Evolutionary conservation across 768 basidiomycete genomes (phyloP).

Genomic region (Kwoniella sp.): DNA sequence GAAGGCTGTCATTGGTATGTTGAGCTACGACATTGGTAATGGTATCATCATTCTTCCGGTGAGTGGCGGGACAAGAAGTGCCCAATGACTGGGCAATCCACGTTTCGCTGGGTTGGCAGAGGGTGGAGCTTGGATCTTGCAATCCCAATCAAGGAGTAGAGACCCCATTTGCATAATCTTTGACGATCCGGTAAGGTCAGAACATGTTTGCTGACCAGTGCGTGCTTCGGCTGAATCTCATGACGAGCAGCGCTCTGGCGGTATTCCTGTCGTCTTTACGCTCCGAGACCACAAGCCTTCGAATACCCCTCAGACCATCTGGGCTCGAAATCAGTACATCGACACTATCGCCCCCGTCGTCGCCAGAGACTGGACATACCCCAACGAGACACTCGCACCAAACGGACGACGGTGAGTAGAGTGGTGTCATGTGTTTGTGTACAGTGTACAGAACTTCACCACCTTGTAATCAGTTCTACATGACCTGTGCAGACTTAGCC

Average conservation of each 20-base stretch:
- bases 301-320: neutral
- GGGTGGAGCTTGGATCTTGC: no score
- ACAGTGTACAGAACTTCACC: no score
- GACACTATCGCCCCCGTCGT: neutral
- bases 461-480: no score
- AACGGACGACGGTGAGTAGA: neutral
- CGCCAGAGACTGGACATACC: slow-evolving; percentile 1
- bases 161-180: no score
- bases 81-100: no score
- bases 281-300: neutral
- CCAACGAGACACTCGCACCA: neutral
- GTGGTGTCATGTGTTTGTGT: no score
- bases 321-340: slow-evolving; percentile 3
- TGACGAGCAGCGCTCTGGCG: neutral
- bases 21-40: slow-evolving; percentile 1
- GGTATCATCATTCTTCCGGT: slow-evolving; percentile 3
- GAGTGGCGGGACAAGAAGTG: neutral
- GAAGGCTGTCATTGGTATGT: neutral
- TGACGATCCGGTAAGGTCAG: no score
- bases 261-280: neutral
- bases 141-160: no score
- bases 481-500: no score
- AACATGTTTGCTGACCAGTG: no score
- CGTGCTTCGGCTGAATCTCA: no score
- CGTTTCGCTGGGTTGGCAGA: no score